Conservation (phyloP, 2,329 filamentous ascomycete genomes). For the Leptographium galeiforme region DNA sequence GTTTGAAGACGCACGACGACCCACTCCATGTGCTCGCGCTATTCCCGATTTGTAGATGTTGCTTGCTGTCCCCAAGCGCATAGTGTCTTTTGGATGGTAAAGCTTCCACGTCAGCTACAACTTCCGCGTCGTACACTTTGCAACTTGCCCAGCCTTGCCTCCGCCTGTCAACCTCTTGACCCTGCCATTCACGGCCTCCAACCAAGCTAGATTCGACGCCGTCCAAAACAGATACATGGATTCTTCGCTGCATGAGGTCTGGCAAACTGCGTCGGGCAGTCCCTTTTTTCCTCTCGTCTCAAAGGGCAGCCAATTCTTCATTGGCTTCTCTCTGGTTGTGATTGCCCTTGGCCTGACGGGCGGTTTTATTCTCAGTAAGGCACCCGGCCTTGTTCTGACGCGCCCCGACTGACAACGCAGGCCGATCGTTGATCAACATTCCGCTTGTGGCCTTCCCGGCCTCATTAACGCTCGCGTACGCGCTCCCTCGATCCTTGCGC, state of each 20-base stretch:
- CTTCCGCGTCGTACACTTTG: background rate
- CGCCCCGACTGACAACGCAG: constrained; percentile 32
- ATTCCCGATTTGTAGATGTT: background rate
- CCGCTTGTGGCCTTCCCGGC: constrained; percentile 72
- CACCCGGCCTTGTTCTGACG: background rate
- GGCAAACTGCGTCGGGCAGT: constrained; percentile 81
- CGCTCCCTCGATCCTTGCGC: constrained; percentile 3
- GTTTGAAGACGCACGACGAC: too few relatives aligned
- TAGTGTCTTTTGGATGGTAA: background rate
- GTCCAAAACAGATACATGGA: constrained; percentile 42
- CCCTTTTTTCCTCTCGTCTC: constrained; percentile 68
- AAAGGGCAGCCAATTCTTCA: constrained; percentile 72
- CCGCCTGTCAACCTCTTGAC: background rate
- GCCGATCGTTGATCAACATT: constrained; percentile 68
- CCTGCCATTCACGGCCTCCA: background rate
- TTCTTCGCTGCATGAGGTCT: constrained; percentile 75
- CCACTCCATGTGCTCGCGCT: background rate
- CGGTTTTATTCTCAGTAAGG: constrained; percentile 76
- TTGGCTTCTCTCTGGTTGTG: constrained; percentile 65
- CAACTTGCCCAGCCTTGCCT: background rate
- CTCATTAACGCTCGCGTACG: constrained; percentile 81
- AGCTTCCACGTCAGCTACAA: background rate
- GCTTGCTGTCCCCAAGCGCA: background rate
- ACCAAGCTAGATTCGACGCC: background rate
- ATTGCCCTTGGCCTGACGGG: constrained; percentile 60